A percentile compares a stretch with the other conserved stretches of the same genome.
phyloP scores from a whole-genome alignment of 2,329 filamentous ascomycete genomes.

The Albophoma yamanashiensis region DNA sequence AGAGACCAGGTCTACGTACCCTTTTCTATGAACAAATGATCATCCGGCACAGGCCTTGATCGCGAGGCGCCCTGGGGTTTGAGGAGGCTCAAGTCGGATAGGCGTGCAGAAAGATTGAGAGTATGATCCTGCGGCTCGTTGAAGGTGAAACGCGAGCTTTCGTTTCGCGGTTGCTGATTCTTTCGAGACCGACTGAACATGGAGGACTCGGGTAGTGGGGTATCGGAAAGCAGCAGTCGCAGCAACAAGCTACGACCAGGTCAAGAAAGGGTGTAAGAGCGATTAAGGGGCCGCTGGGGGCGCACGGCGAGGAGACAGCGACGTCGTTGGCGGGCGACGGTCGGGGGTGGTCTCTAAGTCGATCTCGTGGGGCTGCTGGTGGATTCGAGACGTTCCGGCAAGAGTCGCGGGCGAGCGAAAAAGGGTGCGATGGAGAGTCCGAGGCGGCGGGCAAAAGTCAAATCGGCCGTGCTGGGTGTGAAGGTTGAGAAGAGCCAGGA shows the following conservation, averaged over 20 bases:
- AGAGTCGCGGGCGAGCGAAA: neutral
- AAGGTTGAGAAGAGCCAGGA: neutral
- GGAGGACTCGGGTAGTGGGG: conserved; percentile 13
- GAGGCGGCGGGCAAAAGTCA: neutral
- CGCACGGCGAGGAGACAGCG: neutral
- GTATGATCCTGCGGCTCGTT: conserved; percentile 7
- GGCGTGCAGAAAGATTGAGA: conserved; percentile 12
- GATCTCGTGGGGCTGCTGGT: neutral
- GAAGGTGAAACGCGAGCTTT: conserved; percentile 5
- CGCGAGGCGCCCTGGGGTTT: conserved; percentile 13
- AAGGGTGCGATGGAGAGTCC: neutral
- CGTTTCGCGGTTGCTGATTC: conserved; percentile 15
- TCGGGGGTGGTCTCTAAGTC: neutral
- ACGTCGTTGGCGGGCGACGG: neutral
- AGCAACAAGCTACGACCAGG: neutral
- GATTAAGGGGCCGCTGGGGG: neutral
- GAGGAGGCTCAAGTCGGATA: conserved; percentile 18
- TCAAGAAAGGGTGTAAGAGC: neutral
- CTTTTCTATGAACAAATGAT: conserved; percentile 27
- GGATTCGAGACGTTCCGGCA: conserved; percentile 1
- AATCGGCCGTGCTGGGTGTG: conserved; percentile 2
- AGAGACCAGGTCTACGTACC: conserved; percentile 16
- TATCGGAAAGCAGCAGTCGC: conserved; percentile 5
- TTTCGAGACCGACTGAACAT: conserved; percentile 27
- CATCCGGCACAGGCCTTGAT: conserved; percentile 16